Base-by-base conservation (phyloP, 2,329 filamentous ascomycete genomes). In the Ophioceras dolichostomum region DNA sequence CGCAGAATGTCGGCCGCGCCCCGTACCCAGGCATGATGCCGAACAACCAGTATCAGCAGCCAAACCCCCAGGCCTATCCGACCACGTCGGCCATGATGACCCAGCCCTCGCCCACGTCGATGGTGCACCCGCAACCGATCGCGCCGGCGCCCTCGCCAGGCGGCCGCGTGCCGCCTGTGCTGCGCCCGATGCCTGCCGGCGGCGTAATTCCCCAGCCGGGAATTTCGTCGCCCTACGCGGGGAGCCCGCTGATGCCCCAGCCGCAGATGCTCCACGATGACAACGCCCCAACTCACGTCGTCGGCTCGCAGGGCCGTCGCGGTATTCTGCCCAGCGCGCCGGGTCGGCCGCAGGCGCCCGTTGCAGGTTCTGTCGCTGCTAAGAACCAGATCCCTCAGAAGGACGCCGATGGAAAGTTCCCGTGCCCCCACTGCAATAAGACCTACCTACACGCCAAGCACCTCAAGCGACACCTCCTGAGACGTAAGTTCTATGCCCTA, bases 361-460 rank as follows among this genome's bases (percentile, higher is more conserved):
- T 79, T 17, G 71, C 75, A 16, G 80, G 84, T 31, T 78, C 76
- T 46, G 71, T 73, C 31, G 67, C 73, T 21, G 70, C 74, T 9
- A 93, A 94, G 70, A 84, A 73, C 51, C 80, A 83, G 42, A 91
- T 94, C 45, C 87, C 88, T 13, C 82, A 85, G 49, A 95, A 96
- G 67, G 89, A 96, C 59, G 86, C 87, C 8, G 89, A 96, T 57
- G 91, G 91, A 55, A 96, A 96, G 67, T 98, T 93, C 56, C 89
- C 91, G 42, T 98, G 91, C 64, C 87, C 87, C 51, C 88, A 96
- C 60, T 98, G 91, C 65, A 94, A 86, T 52, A 96, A 96, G 70
- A 95, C 88, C 6, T 98, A 98, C 56, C 70, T 96, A 40, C 91
- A 96, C 58, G 83, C 89, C 33, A 96, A 98, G 70, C 91, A 96